These are phyloP conservation scores for Cladosporium velox DNA, from an alignment of 2,329 filamentous ascomycete species.

Conservation along the genomic window DNA sequence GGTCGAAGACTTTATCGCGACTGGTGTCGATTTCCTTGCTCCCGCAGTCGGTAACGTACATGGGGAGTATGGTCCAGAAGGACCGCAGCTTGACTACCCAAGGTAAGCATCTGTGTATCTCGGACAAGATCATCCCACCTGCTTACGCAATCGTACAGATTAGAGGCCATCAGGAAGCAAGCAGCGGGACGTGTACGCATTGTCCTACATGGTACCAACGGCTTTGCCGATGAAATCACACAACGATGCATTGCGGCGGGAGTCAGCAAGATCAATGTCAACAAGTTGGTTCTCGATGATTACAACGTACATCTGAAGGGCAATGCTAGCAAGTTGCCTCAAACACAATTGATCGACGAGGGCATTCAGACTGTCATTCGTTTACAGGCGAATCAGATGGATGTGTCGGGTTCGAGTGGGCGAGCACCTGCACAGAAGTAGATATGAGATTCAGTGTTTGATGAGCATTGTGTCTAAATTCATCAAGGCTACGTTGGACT, in stretches of 20 bases:
- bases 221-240: slow-evolving; percentile 54
- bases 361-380: slow-evolving; percentile 33
- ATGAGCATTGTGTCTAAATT: neutral
- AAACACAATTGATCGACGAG: slow-evolving; percentile 36
- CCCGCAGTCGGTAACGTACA: slow-evolving; percentile 38
- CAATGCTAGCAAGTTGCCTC: slow-evolving; percentile 27
- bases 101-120: slow-evolving; percentile 11
- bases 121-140: neutral
- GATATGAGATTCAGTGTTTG: neutral
- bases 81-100: slow-evolving; percentile 37
- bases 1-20: slow-evolving; percentile 33
- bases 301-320: slow-evolving; percentile 28
- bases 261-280: slow-evolving; percentile 59
- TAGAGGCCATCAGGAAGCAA: slow-evolving; percentile 41
- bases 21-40: slow-evolving; percentile 36
- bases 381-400: slow-evolving; percentile 28
- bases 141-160: slow-evolving; percentile 24
- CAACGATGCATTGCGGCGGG: slow-evolving; percentile 53
- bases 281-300: slow-evolving; percentile 52
- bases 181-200: slow-evolving; percentile 46
- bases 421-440: neutral
- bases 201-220: slow-evolving; percentile 60
- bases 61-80: slow-evolving; percentile 34
- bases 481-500: neutral
- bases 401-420: slow-evolving; percentile 21